Conservation (phyloP, 768 basidiomycete species). For the Asterophora parasitica region DNA sequence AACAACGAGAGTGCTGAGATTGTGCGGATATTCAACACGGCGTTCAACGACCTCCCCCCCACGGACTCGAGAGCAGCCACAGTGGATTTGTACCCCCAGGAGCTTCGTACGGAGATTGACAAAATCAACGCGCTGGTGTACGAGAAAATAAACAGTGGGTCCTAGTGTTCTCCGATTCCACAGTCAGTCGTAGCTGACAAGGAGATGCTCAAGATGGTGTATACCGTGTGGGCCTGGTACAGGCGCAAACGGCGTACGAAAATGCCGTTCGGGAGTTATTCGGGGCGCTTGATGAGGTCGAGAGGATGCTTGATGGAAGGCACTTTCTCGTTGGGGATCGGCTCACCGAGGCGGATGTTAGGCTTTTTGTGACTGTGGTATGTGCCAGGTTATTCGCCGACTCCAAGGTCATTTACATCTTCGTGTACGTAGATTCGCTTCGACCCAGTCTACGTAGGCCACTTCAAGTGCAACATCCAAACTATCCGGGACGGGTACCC, state of each 20-base stretch:
- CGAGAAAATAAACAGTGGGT: slow-evolving; percentile 72
- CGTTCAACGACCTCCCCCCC: slow-evolving; percentile 71
- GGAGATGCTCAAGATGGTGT: slow-evolving; percentile 56
- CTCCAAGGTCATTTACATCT: background rate
- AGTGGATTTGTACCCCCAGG: slow-evolving; percentile 74
- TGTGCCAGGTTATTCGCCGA: slow-evolving; percentile 21
- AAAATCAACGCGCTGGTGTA: slow-evolving; percentile 82
- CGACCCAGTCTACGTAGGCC: slow-evolving; percentile 82
- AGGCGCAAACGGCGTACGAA: slow-evolving; percentile 72
- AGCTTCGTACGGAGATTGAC: slow-evolving; percentile 73
- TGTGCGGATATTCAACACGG: slow-evolving; percentile 86
- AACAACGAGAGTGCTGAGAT: slow-evolving; percentile 96
- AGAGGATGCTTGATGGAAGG: slow-evolving; percentile 72
- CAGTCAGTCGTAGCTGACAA: background rate
- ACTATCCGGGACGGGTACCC: slow-evolving; percentile 87
- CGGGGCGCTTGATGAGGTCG: slow-evolving; percentile 71
- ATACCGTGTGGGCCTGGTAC: slow-evolving; percentile 86
- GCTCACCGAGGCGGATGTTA: slow-evolving; percentile 79
- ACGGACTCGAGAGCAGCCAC: slow-evolving; percentile 56
- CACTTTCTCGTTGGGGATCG: slow-evolving; percentile 75
- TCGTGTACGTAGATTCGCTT: slow-evolving; percentile 58
- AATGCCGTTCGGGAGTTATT: slow-evolving; percentile 70
- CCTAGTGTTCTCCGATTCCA: background rate
- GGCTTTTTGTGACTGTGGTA: slow-evolving; percentile 88
- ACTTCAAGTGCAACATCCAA: slow-evolving; percentile 91